Percentiles rank a stretch among this genome's conserved stretches.
Conservation (phyloP, 768 basidiomycete species). For the Hygrocybe coccinea region DNA sequence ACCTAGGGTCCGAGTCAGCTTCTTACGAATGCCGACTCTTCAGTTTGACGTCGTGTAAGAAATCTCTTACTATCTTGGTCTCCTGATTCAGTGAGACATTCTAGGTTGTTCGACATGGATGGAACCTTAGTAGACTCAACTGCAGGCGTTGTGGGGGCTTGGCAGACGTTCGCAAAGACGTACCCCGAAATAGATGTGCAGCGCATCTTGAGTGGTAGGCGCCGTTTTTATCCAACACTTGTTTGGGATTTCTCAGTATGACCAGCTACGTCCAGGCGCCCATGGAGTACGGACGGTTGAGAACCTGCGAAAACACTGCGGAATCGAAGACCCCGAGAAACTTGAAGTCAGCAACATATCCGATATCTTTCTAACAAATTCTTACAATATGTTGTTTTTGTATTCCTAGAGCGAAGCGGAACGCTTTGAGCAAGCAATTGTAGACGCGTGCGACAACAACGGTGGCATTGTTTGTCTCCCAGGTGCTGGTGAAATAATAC, state of each 20-base stretch:
- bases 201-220: conserved; percentile 58
- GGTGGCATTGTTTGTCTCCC: conserved; percentile 71
- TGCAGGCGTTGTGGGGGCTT: conserved; percentile 75
- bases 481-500: conserved; percentile 59
- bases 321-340: conserved; percentile 59
- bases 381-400: conserved; percentile 5
- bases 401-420: conserved; percentile 55
- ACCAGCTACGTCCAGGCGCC: conserved; percentile 40
- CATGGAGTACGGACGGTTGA: conserved; percentile 85
- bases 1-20: not conserved
- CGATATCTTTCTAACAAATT: conserved; percentile 5
- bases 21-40: conserved; percentile 3
- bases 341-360: conserved; percentile 50
- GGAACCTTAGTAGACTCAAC: conserved; percentile 82
- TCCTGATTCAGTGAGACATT: not conserved
- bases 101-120: conserved; percentile 78
- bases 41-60: conserved; percentile 43
- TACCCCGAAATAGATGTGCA: conserved; percentile 64
- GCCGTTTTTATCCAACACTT: conserved; percentile 5
- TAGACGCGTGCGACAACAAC: conserved; percentile 50
- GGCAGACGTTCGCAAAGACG: conserved; percentile 67
- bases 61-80: not conserved
- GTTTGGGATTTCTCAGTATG: not conserved
- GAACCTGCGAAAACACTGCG: conserved; percentile 69
- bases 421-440: conserved; percentile 77